Evolutionary conservation across 805 yeast genomes (phyloP).

Genomic region (Zygoascus flipseniorum): DNA sequence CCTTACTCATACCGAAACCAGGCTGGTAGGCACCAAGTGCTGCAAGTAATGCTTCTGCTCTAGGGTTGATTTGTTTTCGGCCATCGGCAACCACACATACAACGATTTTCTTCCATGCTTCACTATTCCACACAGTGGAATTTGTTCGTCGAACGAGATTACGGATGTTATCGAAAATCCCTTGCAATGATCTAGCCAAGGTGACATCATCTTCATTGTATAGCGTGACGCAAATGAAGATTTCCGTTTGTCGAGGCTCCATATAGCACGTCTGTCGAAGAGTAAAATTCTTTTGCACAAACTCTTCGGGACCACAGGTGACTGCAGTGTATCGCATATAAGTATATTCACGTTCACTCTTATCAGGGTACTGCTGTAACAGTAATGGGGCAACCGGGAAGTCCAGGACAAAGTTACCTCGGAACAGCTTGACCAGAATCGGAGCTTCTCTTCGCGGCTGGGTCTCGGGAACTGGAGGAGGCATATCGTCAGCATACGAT

Average conservation of each 20-base stretch:
- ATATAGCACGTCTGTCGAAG: constrained; percentile 73
- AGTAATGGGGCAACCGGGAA: constrained; percentile 78
- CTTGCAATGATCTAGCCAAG: constrained; percentile 78
- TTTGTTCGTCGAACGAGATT: constrained; percentile 57
- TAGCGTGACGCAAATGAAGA: constrained; percentile 79
- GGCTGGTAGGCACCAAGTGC: constrained; percentile 91
- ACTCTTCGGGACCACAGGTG: constrained; percentile 81
- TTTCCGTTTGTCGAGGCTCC: constrained; percentile 75
- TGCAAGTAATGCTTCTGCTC: constrained; percentile 71
- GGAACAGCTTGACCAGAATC: constrained; percentile 45
- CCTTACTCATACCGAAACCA: constrained; percentile 87
- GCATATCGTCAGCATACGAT: neutral
- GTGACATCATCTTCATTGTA: constrained; percentile 82
- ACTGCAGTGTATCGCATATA: constrained; percentile 92
- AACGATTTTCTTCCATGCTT: constrained; percentile 90
- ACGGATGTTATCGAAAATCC: constrained; percentile 79
- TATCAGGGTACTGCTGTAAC: constrained; percentile 43
- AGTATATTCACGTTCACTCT: constrained; percentile 55
- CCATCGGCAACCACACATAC: constrained; percentile 91
- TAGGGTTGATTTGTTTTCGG: constrained; percentile 69
- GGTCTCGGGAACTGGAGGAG: constrained; percentile 21
- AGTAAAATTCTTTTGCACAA: constrained; percentile 54
- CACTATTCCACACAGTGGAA: constrained; percentile 84
- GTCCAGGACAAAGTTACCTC: constrained; percentile 78
- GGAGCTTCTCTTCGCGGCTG: constrained; percentile 30